Conservation (phyloP, 2,329 filamentous ascomycete genomes). For the Knufia fluminis region DNA sequence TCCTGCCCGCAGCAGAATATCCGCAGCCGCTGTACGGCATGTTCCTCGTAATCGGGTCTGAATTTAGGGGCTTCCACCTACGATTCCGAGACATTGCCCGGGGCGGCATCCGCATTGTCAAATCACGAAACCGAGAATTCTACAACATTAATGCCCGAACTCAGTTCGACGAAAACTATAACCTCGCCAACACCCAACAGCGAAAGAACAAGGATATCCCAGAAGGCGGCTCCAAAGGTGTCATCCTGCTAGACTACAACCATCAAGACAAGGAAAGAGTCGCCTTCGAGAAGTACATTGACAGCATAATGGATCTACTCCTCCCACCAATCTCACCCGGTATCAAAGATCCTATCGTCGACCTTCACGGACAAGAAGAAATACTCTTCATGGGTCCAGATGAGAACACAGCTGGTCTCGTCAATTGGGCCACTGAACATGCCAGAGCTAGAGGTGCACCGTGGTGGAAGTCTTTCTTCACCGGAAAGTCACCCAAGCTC, state of each 20-base stretch:
- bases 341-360: conserved; percentile 98
- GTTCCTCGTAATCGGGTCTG: conserved; percentile 96
- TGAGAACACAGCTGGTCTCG: conserved; percentile 94
- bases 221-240: conserved; percentile 95
- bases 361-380: conserved; percentile 87
- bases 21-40: conserved; percentile 90
- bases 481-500: conserved; percentile 90
- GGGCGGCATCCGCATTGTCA: conserved; percentile 96
- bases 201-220: conserved; percentile 99
- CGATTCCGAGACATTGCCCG: conserved; percentile 95
- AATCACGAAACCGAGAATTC: conserved; percentile 90
- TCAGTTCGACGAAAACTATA: conserved; percentile 98
- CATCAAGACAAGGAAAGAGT: conserved; percentile 88
- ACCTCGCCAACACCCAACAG: conserved; percentile 94
- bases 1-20: conserved; percentile 87
- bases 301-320: conserved; percentile 92
- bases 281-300: conserved; percentile 99
- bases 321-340: conserved; percentile 82
- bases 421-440: conserved; percentile 98
- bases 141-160: conserved; percentile 95
- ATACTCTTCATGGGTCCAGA: conserved; percentile 98
- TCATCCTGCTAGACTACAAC: conserved; percentile 84
- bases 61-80: conserved; percentile 94
- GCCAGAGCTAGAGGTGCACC: conserved; percentile 77
- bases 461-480: conserved; percentile 99